Evolutionary conservation across 371 early-diverging fungal genomes (phyloP), one percentile per base, ranked within the genome.

Genomic region (Chytridiales sp.): DNA sequence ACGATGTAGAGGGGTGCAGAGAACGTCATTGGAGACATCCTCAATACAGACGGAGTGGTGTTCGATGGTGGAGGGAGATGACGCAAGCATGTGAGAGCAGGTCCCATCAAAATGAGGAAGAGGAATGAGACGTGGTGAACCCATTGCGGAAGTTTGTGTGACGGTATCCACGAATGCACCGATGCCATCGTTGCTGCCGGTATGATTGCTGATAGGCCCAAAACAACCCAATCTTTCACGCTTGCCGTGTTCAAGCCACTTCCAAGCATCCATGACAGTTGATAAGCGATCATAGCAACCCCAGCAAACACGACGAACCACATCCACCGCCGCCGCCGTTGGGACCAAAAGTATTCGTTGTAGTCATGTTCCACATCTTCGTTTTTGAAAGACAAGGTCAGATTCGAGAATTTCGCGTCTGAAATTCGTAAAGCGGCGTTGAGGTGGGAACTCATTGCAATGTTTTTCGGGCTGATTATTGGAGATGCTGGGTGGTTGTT

Each of bases 1-100:
- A 66, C 64, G 32, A 76, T 76, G 53, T 70, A 77, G 29, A 70
- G 58, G 9, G 74, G 73, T 11, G 73, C 70, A 2, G 68, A 70
- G 43, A 70, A 52, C 17, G 65, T 44, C 4, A 62, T 57, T 38
- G 55, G 49, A 32, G 57, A 46, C 21, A 36, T 11, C 50, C 41
- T 41, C 9, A 27, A 47, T 15, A 41, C 26, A 13, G 13, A 31
- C 6, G 56, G 24, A 4, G 69, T 30, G 46, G 34, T 50, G 47
- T 24, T 49, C 47, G 49, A 38, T 51, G 27, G 54, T 48, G 51
- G 58, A 65, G 32, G n/a, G n/a, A n/a, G n/a, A n/a, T n/a, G n/a
- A n/a, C 69, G 62, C 3, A 65, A 54, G 40, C 63, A 64, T 9
- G 61, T 67, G 35, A 66, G 19, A 17, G 64, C 57, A 8, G 71